A percentile compares a stretch with the other conserved stretches of the same genome.
These are phyloP conservation scores for Backusella parvicylindrica DNA, from an alignment of 192 early-diverging fungal genomes.

Conservation along the genomic window DNA sequence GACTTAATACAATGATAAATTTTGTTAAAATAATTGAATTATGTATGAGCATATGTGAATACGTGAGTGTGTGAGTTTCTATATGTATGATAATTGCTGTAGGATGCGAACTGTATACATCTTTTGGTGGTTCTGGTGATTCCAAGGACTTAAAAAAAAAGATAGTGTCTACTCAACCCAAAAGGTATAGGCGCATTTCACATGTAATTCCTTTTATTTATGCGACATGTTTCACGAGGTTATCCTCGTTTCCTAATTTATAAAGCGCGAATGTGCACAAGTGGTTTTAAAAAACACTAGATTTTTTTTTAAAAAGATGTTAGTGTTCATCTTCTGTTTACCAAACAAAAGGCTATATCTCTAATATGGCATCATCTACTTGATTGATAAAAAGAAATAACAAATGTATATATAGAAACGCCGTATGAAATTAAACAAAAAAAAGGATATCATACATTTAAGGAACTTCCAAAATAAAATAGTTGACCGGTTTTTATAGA, in stretches of 20 bases:
- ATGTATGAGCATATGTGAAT: neutral
- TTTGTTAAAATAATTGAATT: neutral
- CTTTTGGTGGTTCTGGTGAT: neutral
- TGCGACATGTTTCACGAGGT: neutral
- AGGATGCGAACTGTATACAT: neutral
- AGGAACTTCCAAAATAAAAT: slow-evolving; percentile 5
- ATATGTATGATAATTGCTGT: neutral
- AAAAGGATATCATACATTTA: neutral
- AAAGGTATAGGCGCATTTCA: neutral
- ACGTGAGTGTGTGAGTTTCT: neutral
- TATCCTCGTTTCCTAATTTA: slow-evolving; percentile 1
- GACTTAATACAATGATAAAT: neutral
- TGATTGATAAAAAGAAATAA: neutral
- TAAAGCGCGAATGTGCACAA: neutral
- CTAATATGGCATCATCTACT: neutral
- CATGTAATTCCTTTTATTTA: neutral
- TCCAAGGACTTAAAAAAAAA: neutral
- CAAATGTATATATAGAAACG: neutral
- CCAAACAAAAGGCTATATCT: neutral
- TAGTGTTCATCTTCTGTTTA: neutral
- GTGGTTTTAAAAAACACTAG: neutral
- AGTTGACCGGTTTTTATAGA: neutral
- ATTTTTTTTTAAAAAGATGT: neutral
- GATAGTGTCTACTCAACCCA: neutral
- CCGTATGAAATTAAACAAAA: neutral